Evolutionary conservation across 2,329 filamentous ascomycete species (phyloP).

Genomic region (Diplodia seriata): DNA sequence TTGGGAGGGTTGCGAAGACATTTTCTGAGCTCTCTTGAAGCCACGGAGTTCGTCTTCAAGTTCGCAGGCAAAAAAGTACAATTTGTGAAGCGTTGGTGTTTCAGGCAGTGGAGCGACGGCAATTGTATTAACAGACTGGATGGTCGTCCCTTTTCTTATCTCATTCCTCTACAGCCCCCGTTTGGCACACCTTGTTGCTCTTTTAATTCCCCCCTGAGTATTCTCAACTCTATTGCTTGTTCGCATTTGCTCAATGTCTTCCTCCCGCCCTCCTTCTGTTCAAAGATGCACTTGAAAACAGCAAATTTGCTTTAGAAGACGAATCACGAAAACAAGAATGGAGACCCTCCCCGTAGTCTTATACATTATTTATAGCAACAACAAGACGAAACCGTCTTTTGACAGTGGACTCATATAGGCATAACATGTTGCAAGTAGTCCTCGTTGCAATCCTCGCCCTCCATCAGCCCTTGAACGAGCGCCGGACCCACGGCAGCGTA

Average conservation of each 20-base stretch:
- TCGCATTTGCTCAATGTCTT: not conserved
- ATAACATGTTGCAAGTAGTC: not conserved
- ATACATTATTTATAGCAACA: not conserved
- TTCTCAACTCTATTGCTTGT: not conserved
- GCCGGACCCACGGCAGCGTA: no score
- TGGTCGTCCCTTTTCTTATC: slow-evolving; percentile 4
- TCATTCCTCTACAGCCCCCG: not conserved
- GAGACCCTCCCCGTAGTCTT: not conserved
- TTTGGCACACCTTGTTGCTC: not conserved
- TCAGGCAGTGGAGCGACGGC: not conserved
- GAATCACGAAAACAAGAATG: slow-evolving; percentile 15
- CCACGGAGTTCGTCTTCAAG: not conserved
- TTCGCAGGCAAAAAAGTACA: not conserved
- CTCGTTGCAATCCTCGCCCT: no score
- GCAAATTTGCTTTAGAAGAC: slow-evolving; percentile 1
- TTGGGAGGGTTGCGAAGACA: slow-evolving; percentile 79
- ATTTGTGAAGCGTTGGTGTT: slow-evolving; percentile 14
- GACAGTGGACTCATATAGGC: not conserved
- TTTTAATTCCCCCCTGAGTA: not conserved
- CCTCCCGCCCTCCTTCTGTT: not conserved
- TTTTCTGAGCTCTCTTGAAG: slow-evolving; percentile 62
- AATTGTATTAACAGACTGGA: slow-evolving; percentile 18
- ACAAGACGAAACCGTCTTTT: not conserved
- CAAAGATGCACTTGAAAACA: not conserved
- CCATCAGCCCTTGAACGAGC: no score